phyloP scores from a whole-genome alignment of 179 eudicot genomes.

The Sideroxylon spinosum region DNA sequence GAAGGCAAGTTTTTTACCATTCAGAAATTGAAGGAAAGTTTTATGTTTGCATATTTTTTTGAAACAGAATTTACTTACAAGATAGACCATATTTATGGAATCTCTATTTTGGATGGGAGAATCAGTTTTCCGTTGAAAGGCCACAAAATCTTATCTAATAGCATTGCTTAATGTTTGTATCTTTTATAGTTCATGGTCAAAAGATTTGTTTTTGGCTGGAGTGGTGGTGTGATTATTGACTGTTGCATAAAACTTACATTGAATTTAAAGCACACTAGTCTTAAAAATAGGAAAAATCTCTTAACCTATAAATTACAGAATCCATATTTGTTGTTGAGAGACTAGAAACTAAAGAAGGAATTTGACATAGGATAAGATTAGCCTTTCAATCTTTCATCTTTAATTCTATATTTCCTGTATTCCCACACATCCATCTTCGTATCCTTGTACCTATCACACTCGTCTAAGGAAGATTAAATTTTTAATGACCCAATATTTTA shows the following conservation, averaged over 20 bases:
- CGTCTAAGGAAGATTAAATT: no score
- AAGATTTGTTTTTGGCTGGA: neutral
- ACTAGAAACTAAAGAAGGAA: neutral
- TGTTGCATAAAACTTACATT: neutral
- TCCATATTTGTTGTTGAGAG: neutral
- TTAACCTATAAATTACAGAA: neutral
- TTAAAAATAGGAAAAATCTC: neutral
- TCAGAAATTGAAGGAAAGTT: neutral
- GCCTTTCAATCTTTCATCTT: neutral
- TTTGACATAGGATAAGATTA: neutral
- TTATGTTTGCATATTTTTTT: neutral
- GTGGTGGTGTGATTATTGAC: neutral
- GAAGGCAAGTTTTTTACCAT: conserved; percentile 44
- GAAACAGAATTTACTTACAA: neutral
- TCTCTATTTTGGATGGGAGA: neutral
- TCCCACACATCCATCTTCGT: no score
- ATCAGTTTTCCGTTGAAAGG: neutral
- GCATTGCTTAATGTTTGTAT: neutral
- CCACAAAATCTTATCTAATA: neutral
- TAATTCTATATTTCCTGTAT: no score
- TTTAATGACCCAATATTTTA: no score
- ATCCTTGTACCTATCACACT: no score
- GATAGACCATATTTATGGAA: neutral
- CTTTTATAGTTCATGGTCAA: neutral
- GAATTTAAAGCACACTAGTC: neutral